These are phyloP conservation scores for Naganishia vaughanmartiniae DNA, from an alignment of 768 basidiomycete genomes.

Conservation along the genomic window DNA sequence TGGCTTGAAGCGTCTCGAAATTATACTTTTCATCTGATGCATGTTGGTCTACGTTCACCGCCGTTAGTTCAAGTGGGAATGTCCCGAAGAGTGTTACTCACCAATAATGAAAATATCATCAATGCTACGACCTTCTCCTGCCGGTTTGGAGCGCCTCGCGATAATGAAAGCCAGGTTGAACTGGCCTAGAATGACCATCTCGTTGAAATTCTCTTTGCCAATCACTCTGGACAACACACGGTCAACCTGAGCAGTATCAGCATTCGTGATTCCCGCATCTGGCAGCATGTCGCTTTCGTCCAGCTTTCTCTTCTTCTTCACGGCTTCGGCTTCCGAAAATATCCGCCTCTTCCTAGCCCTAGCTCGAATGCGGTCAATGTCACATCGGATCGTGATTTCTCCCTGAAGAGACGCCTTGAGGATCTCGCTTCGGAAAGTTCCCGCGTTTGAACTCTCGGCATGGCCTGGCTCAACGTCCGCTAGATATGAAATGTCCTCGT, in stretches of 20 bases:
- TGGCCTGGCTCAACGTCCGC: slow-evolving; percentile 14
- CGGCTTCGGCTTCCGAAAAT: slow-evolving; percentile 36
- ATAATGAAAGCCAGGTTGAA: slow-evolving; percentile 96
- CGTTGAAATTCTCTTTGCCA: slow-evolving; percentile 75
- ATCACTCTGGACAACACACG: slow-evolving; percentile 78
- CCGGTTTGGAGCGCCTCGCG: slow-evolving; percentile 60
- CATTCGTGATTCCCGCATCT: slow-evolving; percentile 44
- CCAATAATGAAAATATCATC: slow-evolving; percentile 90
- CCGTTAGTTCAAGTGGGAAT: neutral
- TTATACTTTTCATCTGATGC: slow-evolving; percentile 98
- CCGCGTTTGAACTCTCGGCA: neutral
- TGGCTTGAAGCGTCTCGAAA: slow-evolving; percentile 87
- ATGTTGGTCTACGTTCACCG: slow-evolving; percentile 67
- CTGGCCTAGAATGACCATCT: slow-evolving; percentile 85
- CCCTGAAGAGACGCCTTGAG: slow-evolving; percentile 9
- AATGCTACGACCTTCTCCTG: slow-evolving; percentile 43
- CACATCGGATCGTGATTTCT: slow-evolving; percentile 19
- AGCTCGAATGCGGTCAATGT: slow-evolving; percentile 25
- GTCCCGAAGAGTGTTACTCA: slow-evolving; percentile 21
- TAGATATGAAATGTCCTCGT: slow-evolving; percentile 27
- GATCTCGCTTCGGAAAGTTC: slow-evolving; percentile 21
- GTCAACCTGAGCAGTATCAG: slow-evolving; percentile 59
- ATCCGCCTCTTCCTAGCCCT: slow-evolving; percentile 30
- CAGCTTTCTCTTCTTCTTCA: neutral
- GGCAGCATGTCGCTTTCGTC: slow-evolving; percentile 28